Evolutionary conservation across 768 basidiomycete species (phyloP).

Genomic region (Tulasnella sp.): DNA sequence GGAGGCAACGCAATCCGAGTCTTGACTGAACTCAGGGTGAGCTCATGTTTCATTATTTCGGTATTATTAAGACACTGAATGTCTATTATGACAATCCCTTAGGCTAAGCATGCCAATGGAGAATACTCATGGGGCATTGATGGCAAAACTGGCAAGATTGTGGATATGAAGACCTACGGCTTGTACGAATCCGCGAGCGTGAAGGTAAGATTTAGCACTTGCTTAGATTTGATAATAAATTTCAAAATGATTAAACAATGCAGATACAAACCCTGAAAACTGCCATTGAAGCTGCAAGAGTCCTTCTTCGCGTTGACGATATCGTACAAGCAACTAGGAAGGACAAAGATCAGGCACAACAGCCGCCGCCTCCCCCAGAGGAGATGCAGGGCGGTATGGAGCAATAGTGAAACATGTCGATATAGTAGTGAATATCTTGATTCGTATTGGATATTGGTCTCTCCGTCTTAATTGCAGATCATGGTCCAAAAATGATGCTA

Average conservation of each 20-base stretch:
- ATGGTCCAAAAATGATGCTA: too few species aligned
- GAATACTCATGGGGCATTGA: constrained; percentile 89
- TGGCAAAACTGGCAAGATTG: constrained; percentile 89
- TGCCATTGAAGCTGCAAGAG: constrained; percentile 88
- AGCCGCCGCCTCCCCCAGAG: constrained; percentile 45
- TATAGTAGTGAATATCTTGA: too few species aligned
- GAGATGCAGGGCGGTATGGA: constrained; percentile 39
- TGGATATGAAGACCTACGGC: constrained; percentile 90
- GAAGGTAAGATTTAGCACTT: constrained; percentile 39
- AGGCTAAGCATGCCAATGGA: constrained; percentile 93
- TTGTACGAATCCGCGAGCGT: constrained; percentile 93
- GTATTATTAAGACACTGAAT: background rate
- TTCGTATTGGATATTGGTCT: too few species aligned
- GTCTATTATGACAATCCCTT: constrained; percentile 6
- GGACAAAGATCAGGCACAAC: constrained; percentile 33
- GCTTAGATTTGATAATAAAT: background rate
- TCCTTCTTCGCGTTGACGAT: constrained; percentile 86
- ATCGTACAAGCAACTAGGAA: constrained; percentile 82
- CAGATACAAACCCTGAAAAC: constrained; percentile 94
- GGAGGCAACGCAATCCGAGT: constrained; percentile 92
- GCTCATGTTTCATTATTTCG: constrained; percentile 22
- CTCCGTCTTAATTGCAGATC: too few species aligned
- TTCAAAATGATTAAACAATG: background rate
- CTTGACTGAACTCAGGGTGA: constrained; percentile 80
- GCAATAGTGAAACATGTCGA: too few species aligned